phyloP scores from a whole-genome alignment of 352 stramenopile species.

The Phytophthora pluvialis region DNA sequence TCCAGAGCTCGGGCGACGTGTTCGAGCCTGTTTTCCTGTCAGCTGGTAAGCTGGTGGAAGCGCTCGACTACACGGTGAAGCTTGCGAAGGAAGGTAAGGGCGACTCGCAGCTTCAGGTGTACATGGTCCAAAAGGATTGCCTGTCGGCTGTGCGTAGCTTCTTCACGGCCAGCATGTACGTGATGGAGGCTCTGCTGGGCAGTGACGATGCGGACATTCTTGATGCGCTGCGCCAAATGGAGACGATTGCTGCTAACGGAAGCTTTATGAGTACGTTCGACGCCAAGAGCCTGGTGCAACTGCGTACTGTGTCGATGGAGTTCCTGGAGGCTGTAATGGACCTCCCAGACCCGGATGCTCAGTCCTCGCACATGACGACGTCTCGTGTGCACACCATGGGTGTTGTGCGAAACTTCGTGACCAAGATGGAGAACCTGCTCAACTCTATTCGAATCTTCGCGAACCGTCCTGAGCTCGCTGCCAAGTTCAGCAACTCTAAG shows the following conservation, averaged over 20 bases:
- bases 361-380: conserved; percentile 53
- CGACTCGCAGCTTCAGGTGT: conserved; percentile 67
- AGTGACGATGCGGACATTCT: conserved; percentile 72
- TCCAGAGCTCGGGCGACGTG: conserved; percentile 71
- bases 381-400: conserved; percentile 77
- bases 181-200: conserved; percentile 70
- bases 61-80: conserved; percentile 65
- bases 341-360: conserved; percentile 63
- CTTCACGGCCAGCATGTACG: conserved; percentile 78
- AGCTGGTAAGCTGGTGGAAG: conserved; percentile 71
- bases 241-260: conserved; percentile 59
- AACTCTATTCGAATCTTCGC: conserved; percentile 65
- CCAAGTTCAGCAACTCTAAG: conserved; percentile 74
- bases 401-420: conserved; percentile 77
- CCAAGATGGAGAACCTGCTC: conserved; percentile 73
- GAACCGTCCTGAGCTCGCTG: conserved; percentile 57
- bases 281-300: conserved; percentile 52
- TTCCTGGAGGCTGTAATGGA: conserved; percentile 82
- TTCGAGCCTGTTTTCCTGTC: conserved; percentile 85
- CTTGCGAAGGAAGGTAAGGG: conserved; percentile 71
- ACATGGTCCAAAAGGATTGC: conserved; percentile 77
- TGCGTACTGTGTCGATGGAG: conserved; percentile 67
- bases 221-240: conserved; percentile 68
- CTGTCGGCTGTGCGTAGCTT: conserved; percentile 74
- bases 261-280: conserved; percentile 79